Evolutionary conservation across 1,284 basidiomycete genomes (phyloP), one percentile per base, ranked within the genome.

Genomic region (Cutaneotrichosporon cutaneum): DNA sequence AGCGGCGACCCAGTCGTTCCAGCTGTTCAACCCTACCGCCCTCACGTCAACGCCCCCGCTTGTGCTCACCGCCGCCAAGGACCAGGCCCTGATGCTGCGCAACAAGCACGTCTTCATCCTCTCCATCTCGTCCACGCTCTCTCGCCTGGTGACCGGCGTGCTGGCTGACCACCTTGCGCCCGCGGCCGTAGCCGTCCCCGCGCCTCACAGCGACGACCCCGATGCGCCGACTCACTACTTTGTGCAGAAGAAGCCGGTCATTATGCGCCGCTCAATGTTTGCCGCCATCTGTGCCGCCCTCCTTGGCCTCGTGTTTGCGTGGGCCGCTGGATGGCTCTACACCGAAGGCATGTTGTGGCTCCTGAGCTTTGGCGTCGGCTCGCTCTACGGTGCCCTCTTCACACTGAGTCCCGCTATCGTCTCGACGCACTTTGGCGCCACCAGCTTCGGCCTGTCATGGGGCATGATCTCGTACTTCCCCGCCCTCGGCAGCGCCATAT

Each of bases 401-500:
- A 80, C 79, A 0, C 67, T 80, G 11, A 74, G 72, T 9, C 74
- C 75, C 9, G 73, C 74, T 2, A 74, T 77, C 50, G 69, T 76
- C 10, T 74, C 75, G 9, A 68, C 76, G 11, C 79, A 79, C 63
- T 80, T 76, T 53, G 79, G 79, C 18, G 68, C 77, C 4, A 77
- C 76, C 5, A 77, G 76, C 64, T 80, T 80, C 55, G 79, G 79
- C 54, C 65, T 80, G 2, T 76, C 79, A 3, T 80, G 79, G 79
- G 79, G 79, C 22, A 77, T 78, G 75, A 68, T 80, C 27, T 78
- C 76, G 39, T 80, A 80, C 65, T 64, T 66, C 50, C 65, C 77
- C 16, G 79, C 79, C 6, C 62, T 77, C 3, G 79, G 79, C 16
- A 75, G 77, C 0, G 72, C 77, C 30, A 39, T 76, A 21, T 80